Base-by-base conservation (phyloP, 2,329 filamentous ascomycete species). In the Stachybotrys elegans region DNA sequence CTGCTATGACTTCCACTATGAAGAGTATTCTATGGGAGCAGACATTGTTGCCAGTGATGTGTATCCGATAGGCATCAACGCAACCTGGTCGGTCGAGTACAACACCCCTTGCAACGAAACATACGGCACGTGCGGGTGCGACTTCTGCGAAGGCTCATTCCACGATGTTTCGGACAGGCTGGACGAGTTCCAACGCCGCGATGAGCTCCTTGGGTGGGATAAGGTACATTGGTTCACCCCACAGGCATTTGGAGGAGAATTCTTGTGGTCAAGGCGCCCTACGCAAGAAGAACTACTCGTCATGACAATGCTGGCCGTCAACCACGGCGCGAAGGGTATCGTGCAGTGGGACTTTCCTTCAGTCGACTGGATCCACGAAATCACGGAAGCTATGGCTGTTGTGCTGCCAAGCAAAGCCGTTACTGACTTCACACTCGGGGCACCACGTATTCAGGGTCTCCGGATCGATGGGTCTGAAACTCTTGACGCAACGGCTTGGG, bases 121-220 rank as follows among this genome's bases (percentile, higher is more conserved):
- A 0, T 76, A 81, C 42, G 79, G 79, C 48, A 75, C 78, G 61
- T 82, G 79, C 60, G 80, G 79, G 8, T 84, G 81, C 58, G 80
- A 84, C 55, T 73, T 78, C 58, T 84, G 80, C 57, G 51, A 58
- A 3, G 76, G 75, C 42, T 57, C 56, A n/a, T 65, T 81, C 16
- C 63, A 68, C 17, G 79, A 84, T 52, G 72, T 83, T 0, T 29
- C 65, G 2, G 38, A 46, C 12, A 62, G 72, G 1, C 53, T 74
- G 29, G 68, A 73, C 43, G 61, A 62, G 39, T 49, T 72, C 31
- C 31, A 34, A 6, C 8, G 19, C 42, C 51, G 1, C 47, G 29
- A 12, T 67, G 73, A 51, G 69, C 72, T 47, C 11, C 34, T 2
- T 69, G 66, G 62, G 57, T 72, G 1, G 68, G 68, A 2, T 53